Percentiles rank a stretch among this genome's conserved stretches.
Conservation (phyloP, 75 land plant genomes). For the Cunninghamia lanceolata region DNA sequence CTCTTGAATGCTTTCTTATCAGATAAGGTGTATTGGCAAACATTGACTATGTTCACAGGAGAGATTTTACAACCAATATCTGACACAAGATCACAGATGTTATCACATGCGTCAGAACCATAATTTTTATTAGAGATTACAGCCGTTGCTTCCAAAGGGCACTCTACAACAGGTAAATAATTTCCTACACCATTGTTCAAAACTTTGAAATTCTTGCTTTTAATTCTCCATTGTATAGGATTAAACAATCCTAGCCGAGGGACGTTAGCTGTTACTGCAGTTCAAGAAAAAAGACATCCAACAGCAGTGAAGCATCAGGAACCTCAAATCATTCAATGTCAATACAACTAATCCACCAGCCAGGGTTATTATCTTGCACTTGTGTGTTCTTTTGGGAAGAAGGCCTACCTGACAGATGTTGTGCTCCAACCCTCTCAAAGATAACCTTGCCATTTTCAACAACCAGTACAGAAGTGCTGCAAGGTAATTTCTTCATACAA, state of each 20-base stretch:
- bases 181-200: background rate
- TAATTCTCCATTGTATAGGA: background rate
- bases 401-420: conserved; percentile 3
- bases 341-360: background rate
- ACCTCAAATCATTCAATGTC: background rate
- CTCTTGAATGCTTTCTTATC: background rate
- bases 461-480: conserved; percentile 54
- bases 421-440: conserved; percentile 34
- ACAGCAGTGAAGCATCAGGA: background rate
- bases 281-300: conserved; percentile 8
- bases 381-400: background rate
- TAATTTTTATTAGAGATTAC: background rate
- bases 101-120: background rate
- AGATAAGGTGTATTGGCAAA: conserved; percentile 5
- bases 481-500: conserved; percentile 64
- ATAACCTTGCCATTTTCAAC: conserved; percentile 70
- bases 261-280: background rate
- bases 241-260: conserved; percentile 5
- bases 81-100: background rate
- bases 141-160: background rate
- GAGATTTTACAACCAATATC: background rate
- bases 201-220: background rate
- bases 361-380: background rate
- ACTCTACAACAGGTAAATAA: conserved; percentile 5
- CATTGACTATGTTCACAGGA: conserved; percentile 8